Evolutionary conservation across 2,329 filamentous ascomycete genomes (phyloP), one percentile per base, ranked within the genome.

Genomic region (Apiospora arundinis): DNA sequence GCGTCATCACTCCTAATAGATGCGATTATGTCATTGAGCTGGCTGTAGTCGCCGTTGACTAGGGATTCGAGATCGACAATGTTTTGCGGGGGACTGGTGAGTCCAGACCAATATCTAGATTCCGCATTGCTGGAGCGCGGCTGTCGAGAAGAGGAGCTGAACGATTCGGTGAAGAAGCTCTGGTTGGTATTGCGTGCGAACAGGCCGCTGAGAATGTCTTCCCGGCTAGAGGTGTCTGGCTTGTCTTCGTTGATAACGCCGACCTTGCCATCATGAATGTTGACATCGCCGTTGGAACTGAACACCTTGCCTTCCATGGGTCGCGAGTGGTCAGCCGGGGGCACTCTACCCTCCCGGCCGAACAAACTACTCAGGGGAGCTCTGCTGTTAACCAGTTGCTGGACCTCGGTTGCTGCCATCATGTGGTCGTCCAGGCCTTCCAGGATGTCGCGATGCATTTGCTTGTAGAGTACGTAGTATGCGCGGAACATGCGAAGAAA

Each of bases 401-500:
- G 90, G 14, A 93, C 91, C 75, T 95, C 91, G 25, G 90, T 91
- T 72, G 92, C 93, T 48, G 93, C 89, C 80, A 93, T 90, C 70
- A 92, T 88, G 78, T 95, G 92, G 73, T 95, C 93, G 76, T 95
- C 92, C 73, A 95, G 86, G 1, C 91, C 91, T 71, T 93, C 91
- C 7, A 95, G 86, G 72, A 95, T 93, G 74, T 98, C 95, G 72
- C 90, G 90, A 72, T 96, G 95, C 82, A 97, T 91, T 79, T 97
- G 93, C 78, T 95, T 94, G 79, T 95, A 96, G 11, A 98, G 89
- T 2, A 93, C 91, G 81, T 97, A 98, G 80, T 97, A 97, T 0
- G 95, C 95, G 60, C 94, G 89, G 81, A 98, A 97, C 82, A 99
- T 92, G 70, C 95, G 91, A 44, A 98, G 82, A 76, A 98, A 97